These are phyloP conservation scores for Rhododendron mucronatum DNA, from an alignment of 148 eudicot genomes.

Conservation along the genomic window DNA sequence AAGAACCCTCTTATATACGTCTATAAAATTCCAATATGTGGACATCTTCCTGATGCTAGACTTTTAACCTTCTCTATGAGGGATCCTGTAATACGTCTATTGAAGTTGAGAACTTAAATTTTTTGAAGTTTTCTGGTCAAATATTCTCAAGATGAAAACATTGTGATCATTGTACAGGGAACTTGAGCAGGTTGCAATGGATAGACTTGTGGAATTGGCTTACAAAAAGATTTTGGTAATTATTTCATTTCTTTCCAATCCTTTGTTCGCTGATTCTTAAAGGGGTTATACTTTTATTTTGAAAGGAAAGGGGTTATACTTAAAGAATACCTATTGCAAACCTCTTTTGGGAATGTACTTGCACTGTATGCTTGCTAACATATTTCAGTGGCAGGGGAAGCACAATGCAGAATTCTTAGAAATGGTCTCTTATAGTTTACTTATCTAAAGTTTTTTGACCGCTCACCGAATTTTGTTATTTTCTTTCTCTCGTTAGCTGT, in stretches of 20 bases:
- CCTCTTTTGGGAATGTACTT: not conserved
- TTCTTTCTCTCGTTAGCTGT: not conserved
- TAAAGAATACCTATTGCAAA: not conserved
- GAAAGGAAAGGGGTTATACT: not conserved
- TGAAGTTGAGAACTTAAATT: not conserved
- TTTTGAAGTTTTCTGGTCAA: not conserved
- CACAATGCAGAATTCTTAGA: not conserved
- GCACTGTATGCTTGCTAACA: not conserved
- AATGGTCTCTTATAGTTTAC: not conserved
- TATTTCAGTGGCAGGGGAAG: not conserved
- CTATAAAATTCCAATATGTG: not conserved
- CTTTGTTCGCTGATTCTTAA: not conserved
- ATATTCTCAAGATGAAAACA: not conserved
- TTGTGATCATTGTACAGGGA: constrained; percentile 41
- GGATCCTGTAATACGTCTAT: not conserved
- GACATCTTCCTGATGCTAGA: not conserved
- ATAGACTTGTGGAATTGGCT: constrained; percentile 65
- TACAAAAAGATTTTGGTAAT: constrained; percentile 77
- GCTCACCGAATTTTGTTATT: not conserved
- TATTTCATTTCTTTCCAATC: not conserved
- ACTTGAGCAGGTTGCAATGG: constrained; percentile 70
- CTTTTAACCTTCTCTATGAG: constrained; percentile 1
- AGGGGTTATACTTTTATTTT: not conserved
- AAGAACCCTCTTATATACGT: not conserved
- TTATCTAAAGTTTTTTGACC: not conserved